Evolutionary conservation across 768 basidiomycete genomes (phyloP).

Genomic region (Auricularia cornea): DNA sequence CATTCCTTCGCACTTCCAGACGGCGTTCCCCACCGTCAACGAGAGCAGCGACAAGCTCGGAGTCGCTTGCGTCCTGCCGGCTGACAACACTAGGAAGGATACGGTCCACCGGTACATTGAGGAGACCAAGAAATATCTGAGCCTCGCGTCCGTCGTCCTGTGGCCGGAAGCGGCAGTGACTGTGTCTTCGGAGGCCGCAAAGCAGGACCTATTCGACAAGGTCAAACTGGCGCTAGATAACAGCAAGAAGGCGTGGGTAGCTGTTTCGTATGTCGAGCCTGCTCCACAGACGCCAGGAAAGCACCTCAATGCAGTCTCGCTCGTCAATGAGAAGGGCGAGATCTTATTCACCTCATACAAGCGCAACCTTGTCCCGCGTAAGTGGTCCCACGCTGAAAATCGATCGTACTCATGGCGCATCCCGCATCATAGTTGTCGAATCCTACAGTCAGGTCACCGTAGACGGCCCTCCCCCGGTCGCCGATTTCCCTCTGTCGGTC

Average conservation of each 20-base stretch:
- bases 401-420: no score
- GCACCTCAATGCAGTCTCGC: slow-evolving; percentile 54
- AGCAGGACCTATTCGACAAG: slow-evolving; percentile 37
- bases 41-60: slow-evolving; percentile 36
- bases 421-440: slow-evolving; percentile 76
- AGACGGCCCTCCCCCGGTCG: slow-evolving; percentile 21
- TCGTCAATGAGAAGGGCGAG: slow-evolving; percentile 38
- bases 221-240: slow-evolving; percentile 28
- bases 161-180: slow-evolving; percentile 78
- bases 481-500: not conserved
- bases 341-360: slow-evolving; percentile 58
- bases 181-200: slow-evolving; percentile 46
- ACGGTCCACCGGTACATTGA: slow-evolving; percentile 49
- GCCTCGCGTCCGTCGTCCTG: slow-evolving; percentile 47
- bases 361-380: slow-evolving; percentile 68
- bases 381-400: slow-evolving; percentile 28
- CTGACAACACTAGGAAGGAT: slow-evolving; percentile 34
- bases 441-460: slow-evolving; percentile 59
- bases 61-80: slow-evolving; percentile 59
- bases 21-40: slow-evolving; percentile 32
- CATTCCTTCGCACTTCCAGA: slow-evolving; percentile 46
- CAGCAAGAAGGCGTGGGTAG: slow-evolving; percentile 37
- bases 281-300: slow-evolving; percentile 27
- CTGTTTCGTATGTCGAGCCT: slow-evolving; percentile 65
- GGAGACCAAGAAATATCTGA: slow-evolving; percentile 42